Evolutionary conservation across 73 alveolate species (phyloP).

Genomic region (Paramecium sonneborni): DNA sequence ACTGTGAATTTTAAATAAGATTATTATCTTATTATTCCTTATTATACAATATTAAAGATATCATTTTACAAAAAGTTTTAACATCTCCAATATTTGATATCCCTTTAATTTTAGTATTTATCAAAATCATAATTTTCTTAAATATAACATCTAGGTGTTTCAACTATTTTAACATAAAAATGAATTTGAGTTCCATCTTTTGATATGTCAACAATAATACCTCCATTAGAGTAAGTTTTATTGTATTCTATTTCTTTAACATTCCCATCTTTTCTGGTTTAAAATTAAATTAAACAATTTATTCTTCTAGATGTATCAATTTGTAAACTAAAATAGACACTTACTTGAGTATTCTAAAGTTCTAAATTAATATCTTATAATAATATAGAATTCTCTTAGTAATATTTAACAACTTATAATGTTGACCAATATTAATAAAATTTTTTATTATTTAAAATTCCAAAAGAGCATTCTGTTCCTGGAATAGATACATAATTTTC

Average conservation of each 20-base stretch:
- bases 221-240: not conserved
- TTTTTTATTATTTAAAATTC: not conserved
- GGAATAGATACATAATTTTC: not conserved
- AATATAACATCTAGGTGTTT: not conserved
- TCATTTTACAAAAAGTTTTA: not conserved
- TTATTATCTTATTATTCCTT: not conserved
- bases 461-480: not conserved
- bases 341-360: not conserved
- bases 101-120: not conserved
- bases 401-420: not conserved
- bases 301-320: not conserved
- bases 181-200: not conserved
- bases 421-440: conserved; percentile 32
- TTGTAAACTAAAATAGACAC: not conserved
- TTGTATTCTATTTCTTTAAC: not conserved
- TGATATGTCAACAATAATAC: not conserved
- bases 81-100: not conserved
- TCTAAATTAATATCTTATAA: not conserved
- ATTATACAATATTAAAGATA: not conserved
- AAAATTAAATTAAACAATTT: not conserved
- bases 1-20: not conserved
- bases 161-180: not conserved
- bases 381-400: not conserved
- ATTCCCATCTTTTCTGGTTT: not conserved
- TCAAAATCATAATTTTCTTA: not conserved